Evolutionary conservation across 2,329 filamentous ascomycete species (phyloP), one percentile per base, ranked within the genome.

Genomic region (Thermothelomyces thermophilus): DNA sequence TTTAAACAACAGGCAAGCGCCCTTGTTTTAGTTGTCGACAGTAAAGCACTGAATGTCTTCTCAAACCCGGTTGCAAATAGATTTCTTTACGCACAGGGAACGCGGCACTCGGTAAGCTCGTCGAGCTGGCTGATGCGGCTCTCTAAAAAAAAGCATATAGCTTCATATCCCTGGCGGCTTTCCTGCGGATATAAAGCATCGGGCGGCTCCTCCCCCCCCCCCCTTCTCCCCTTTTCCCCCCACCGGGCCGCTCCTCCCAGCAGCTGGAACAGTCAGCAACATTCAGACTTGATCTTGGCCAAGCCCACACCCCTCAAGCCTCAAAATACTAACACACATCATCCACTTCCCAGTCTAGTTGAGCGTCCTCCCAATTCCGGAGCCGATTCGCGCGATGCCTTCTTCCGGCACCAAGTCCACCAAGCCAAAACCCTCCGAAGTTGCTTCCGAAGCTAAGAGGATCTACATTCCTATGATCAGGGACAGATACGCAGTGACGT

Each of bases 371-470:
- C 40, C 14, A 20, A n/a, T 22, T 28, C n/a, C 17, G 3, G 9
- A 5, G 3, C 48, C 24, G 10, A 10, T 24, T n/a, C 31, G 13
- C n/a, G 64, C 53, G 39, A 83, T 83, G 80, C 75, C 78, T 51
- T 60, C 60, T 20, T 53, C 60, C 19, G 63, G 56, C 52, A 60
- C 58, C 37, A 61, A 58, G 47, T 72, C 74, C 48, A 82, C 74
- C 48, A 82, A 76, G 66, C 75, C 75, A 40, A 84, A 82, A 66
- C 77, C 81, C 11, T 80, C 83, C 35, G 84, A 88, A 56, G 79
- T 89, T 47, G 85, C 85, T 48, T 77, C 80, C 22, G 84, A 87
- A 63, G 84, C 83, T n/a, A 87, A 87, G 66, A 77, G 74, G 59
- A 75, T 76, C 51, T 86, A 83, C 62, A 83, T 87, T 56, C 84